Conservation (phyloP, 2,329 filamentous ascomycete genomes). For the Salinomyces thailandicus region DNA sequence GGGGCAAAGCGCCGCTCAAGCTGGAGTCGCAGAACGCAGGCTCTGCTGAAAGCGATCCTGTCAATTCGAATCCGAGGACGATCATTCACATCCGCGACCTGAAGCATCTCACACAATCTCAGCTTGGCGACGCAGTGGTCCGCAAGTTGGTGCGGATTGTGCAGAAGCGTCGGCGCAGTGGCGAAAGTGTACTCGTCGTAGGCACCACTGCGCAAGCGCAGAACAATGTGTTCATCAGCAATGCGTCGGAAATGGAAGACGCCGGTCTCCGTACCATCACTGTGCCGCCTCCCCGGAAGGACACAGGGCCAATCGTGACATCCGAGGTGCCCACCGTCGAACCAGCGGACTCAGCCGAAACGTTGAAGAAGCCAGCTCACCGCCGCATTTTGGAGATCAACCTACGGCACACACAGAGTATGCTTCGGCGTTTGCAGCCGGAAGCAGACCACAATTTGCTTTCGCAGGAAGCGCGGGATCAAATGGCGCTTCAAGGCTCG, state of each 20-base stretch:
- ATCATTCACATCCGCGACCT: constrained; percentile 70
- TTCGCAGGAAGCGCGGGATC: constrained; percentile 9
- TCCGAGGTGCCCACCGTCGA: not conserved
- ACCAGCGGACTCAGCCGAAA: not conserved
- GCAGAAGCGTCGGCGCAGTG: constrained; percentile 59
- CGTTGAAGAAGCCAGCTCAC: constrained; percentile 10
- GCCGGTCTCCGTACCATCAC: constrained; percentile 44
- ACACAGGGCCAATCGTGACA: constrained; percentile 9
- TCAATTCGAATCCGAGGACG: constrained; percentile 24
- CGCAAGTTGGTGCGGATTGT: constrained; percentile 59
- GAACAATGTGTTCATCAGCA: constrained; percentile 7
- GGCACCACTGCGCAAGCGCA: constrained; percentile 54
- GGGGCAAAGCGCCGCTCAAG: not conserved
- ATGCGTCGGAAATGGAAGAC: constrained; percentile 27
- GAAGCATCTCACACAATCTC: constrained; percentile 60
- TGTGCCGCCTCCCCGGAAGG: constrained; percentile 39
- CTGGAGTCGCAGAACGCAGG: not conserved
- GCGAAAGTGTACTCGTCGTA: constrained; percentile 63
- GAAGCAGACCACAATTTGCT: constrained; percentile 13
- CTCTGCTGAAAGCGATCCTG: not conserved
- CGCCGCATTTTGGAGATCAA: constrained; percentile 43
- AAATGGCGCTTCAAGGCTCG: constrained; percentile 18
- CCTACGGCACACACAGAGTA: constrained; percentile 52
- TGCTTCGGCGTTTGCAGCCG: constrained; percentile 43
- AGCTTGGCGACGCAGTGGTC: constrained; percentile 60